Percentiles rank a stretch among this genome's conserved stretches.
These are phyloP conservation scores for Suillus fuscotomentosus DNA, from an alignment of 768 basidiomycete genomes.

Conservation along the genomic window DNA sequence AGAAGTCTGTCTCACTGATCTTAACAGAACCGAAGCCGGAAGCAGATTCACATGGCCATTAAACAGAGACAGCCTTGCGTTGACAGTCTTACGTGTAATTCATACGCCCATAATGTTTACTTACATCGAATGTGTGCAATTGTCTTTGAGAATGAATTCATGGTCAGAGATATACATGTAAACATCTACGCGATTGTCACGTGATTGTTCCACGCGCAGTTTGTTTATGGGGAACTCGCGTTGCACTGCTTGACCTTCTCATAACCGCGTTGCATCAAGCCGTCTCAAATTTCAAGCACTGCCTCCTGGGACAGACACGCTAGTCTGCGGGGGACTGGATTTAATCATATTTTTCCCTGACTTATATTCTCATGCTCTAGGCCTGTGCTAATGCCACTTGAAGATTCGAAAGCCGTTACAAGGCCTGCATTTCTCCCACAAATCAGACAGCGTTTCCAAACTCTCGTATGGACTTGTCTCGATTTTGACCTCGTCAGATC, in stretches of 20 bases:
- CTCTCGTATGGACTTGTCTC: conserved; percentile 80
- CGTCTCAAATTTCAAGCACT: background rate
- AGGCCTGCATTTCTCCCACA: conserved; percentile 47
- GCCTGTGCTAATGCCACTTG: conserved; percentile 53
- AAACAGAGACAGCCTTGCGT: conserved; percentile 16
- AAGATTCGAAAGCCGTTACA: conserved; percentile 34
- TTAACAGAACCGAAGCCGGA: conserved; percentile 67
- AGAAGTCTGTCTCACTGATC: conserved; percentile 17
- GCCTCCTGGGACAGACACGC: conserved; percentile 10
- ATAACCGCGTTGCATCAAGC: conserved; percentile 17
- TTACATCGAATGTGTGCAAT: conserved; percentile 2
- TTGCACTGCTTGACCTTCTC: conserved; percentile 12
- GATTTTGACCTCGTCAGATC: conserved; percentile 77
- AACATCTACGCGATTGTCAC: conserved; percentile 20
- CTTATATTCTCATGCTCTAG: conserved; percentile 31
- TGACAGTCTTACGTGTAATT: conserved; percentile 14
- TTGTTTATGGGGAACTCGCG: conserved; percentile 19
- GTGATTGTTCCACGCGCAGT: conserved; percentile 22
- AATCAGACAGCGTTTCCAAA: conserved; percentile 67
- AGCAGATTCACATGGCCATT: conserved; percentile 76
- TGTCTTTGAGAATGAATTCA: background rate
- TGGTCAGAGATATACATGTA: background rate
- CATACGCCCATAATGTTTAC: conserved; percentile 8
- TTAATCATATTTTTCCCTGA: conserved; percentile 15
- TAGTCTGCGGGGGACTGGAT: conserved; percentile 3